Conservation (phyloP, 2,329 filamentous ascomycete genomes). For the Fusarium pseudonygamai region DNA sequence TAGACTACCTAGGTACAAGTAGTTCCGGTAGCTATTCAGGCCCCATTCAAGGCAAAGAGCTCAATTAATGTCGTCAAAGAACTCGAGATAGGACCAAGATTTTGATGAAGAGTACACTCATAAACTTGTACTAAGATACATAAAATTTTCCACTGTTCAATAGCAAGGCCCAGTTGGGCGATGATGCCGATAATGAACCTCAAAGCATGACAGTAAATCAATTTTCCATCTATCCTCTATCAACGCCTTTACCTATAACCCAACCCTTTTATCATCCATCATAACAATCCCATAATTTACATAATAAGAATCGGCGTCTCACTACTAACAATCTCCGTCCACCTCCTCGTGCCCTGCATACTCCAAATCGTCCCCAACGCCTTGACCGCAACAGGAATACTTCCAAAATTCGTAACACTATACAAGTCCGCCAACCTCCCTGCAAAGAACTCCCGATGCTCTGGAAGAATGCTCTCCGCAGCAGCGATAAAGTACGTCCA, state of each 20-base stretch:
- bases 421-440: slow-evolving; percentile 44
- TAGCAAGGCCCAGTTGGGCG: fast-evolving
- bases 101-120: neutral
- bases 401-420: slow-evolving; percentile 48
- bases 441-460: slow-evolving; percentile 50
- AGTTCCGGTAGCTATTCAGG: no score
- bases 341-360: slow-evolving; percentile 33
- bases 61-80: neutral
- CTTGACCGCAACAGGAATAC: slow-evolving; percentile 49
- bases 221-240: neutral
- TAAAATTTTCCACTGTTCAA: neutral
- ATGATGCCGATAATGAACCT: no score
- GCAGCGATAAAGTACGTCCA: slow-evolving; percentile 55
- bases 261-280: neutral
- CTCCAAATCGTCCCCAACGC: slow-evolving; percentile 49
- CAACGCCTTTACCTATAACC: neutral
- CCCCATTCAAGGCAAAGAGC: no score
- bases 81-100: fast-evolving
- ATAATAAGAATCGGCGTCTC: slow-evolving; percentile 45
- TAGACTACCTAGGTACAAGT: no score
- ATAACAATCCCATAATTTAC: slow-evolving; percentile 1
- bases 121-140: neutral
- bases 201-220: neutral
- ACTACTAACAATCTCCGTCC: slow-evolving; percentile 44
- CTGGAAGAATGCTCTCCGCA: slow-evolving; percentile 48